These are phyloP conservation scores for Quercus rubra DNA, from an alignment of 306 rosid species.

Conservation along the genomic window DNA sequence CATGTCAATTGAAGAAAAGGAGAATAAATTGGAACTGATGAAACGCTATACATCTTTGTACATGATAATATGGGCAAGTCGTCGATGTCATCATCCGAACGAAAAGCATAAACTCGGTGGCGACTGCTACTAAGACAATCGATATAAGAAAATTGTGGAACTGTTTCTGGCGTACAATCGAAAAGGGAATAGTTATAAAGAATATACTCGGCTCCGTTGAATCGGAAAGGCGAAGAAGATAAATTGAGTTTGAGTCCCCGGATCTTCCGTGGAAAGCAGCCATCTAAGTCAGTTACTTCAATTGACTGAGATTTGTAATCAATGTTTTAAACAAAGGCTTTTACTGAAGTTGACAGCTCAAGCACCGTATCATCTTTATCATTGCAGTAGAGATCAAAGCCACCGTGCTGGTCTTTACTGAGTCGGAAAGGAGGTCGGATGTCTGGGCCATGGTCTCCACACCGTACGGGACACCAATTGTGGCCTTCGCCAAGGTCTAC, in stretches of 20 bases:
- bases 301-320: not conserved
- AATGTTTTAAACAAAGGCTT: not conserved
- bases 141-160: no score
- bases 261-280: not conserved
- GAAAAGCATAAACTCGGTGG: not conserved
- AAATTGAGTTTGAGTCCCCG: not conserved
- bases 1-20: no score
- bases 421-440: no score
- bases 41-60: not conserved
- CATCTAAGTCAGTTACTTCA: not conserved
- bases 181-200: not conserved
- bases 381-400: not conserved
- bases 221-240: not conserved
- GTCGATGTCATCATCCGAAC: fast-evolving
- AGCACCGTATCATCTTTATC: not conserved
- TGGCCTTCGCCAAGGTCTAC: no score
- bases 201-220: no score
- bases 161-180: not conserved
- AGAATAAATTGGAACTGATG: no score
- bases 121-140: no score
- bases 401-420: not conserved
- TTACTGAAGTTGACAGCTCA: not conserved
- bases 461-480: no score
- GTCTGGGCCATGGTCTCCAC: no score
- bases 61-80: not conserved